Evolutionary conservation across 805 yeast species (phyloP).

Genomic region (Saturnispora quitensis): DNA sequence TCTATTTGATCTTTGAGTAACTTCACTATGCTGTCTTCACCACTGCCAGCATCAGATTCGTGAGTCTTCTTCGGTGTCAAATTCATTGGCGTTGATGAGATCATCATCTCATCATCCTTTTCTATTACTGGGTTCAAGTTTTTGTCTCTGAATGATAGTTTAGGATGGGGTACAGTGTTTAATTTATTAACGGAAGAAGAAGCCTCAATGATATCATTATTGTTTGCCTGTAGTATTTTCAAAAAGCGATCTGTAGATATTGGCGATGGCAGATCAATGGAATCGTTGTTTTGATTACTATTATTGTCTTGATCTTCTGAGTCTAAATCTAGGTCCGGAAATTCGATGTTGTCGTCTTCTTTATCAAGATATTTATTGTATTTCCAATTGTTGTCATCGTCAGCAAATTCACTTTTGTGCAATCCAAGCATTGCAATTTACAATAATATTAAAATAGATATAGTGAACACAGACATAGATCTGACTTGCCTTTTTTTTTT

Average conservation of each 20-base stretch:
- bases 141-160: slow-evolving; percentile 1
- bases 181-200: not conserved
- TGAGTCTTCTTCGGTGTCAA: not conserved
- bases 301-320: slow-evolving; percentile 2
- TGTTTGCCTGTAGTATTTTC: not conserved
- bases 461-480: not conserved
- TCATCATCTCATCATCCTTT: not conserved
- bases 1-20: not conserved
- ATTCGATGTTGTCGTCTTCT: slow-evolving; percentile 6
- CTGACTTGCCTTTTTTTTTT: not conserved
- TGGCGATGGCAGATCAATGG: slow-evolving; percentile 1
- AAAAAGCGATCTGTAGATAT: not conserved
- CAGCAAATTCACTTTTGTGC: not conserved
- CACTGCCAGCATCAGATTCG: not conserved
- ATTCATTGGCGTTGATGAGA: slow-evolving; percentile 2
- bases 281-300: not conserved
- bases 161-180: not conserved
- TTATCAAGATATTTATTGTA: slow-evolving; percentile 8
- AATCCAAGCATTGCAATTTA: not conserved
- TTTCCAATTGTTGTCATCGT: slow-evolving; percentile 8
- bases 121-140: not conserved
- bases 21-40: not conserved
- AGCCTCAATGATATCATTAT: not conserved
- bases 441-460: no score
- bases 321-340: slow-evolving; percentile 8